Base-by-base conservation (phyloP, 1,284 basidiomycete species). In the Tausonia pullulans region DNA sequence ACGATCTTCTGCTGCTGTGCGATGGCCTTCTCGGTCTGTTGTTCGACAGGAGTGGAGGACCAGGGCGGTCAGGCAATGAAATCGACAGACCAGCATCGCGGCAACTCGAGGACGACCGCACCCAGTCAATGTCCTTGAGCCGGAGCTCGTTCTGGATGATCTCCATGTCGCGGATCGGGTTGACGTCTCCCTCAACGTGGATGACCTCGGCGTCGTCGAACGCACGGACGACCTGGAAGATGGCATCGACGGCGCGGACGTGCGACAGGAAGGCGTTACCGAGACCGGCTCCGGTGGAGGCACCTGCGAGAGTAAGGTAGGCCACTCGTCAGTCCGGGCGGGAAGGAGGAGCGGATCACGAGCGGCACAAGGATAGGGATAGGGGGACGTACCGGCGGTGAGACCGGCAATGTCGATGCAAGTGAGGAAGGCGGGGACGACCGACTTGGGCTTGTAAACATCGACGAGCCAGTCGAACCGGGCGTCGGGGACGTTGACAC, bases 191-290 rank as follows among this genome's bases (percentile, higher is more conserved):
- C 78, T 98, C 96, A 71, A 98, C 96, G 78, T 99, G 96, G 70
- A 91, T 98, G 74, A 99, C 93, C 74, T 99, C 96, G 49, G 92
- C 88, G 73, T 99, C 96, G 74, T 98, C 95, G 75, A 99, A 99
- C 6, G 94, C 93, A 71, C 96, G 90, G 64, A 98, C 87, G 69
- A 98, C 87, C 77, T 98, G 96, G 83, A 98, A 98, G 76, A 99
- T 99, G 74, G 96, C 96, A 75, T 99, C 96, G 68, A 98, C 96
- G 40, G 95, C 89, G 67, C 96, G 88, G 60, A 99, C 95, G 77
- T 98, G 92, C 46, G 91, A 93, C 78, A 99, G 80, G 82, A 99
- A 99, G 54, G 92, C 87, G 76, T 99, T 99, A 58, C 96, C 96
- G 58, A 99, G 85, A 76, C 96, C 96, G 63, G 91, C 96, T 74